phyloP scores from a whole-genome alignment of 1,139 yeast genomes.

The Saccharomyces uvarum region DNA sequence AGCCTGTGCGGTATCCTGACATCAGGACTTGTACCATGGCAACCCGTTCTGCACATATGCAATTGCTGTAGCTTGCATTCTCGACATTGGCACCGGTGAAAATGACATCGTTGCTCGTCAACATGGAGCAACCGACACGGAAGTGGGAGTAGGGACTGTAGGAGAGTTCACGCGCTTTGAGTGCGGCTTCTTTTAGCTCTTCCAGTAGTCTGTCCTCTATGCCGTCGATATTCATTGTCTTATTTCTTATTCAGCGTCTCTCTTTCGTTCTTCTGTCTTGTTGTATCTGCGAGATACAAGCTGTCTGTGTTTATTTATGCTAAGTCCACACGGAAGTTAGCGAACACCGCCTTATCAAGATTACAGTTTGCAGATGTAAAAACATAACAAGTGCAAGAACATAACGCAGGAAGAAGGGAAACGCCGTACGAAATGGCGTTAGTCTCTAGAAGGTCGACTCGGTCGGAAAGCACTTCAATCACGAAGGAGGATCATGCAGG shows the following conservation, averaged over 20 bases:
- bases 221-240: background rate
- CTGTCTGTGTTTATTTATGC: background rate
- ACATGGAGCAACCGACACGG: conserved; percentile 74
- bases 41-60: conserved; percentile 85
- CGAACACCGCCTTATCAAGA: background rate
- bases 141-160: conserved; percentile 82
- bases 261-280: background rate
- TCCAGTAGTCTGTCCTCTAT: background rate
- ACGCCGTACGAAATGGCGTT: background rate
- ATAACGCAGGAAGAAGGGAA: background rate
- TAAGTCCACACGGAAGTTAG: background rate
- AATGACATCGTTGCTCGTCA: conserved; percentile 46
- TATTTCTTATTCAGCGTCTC: background rate
- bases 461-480: background rate
- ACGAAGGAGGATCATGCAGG: background rate
- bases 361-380: background rate
- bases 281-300: background rate
- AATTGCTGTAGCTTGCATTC: conserved; percentile 84
- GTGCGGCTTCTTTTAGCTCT: background rate
- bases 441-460: background rate
- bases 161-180: conserved; percentile 43
- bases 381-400: background rate
- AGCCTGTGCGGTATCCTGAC: conserved; percentile 9
- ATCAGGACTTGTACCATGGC: conserved; percentile 63
- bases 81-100: conserved; percentile 78